Evolutionary conservation across 1,284 basidiomycete genomes (phyloP), one percentile per base, ranked within the genome.

Genomic region (Exobasidium cylindrosporum): DNA sequence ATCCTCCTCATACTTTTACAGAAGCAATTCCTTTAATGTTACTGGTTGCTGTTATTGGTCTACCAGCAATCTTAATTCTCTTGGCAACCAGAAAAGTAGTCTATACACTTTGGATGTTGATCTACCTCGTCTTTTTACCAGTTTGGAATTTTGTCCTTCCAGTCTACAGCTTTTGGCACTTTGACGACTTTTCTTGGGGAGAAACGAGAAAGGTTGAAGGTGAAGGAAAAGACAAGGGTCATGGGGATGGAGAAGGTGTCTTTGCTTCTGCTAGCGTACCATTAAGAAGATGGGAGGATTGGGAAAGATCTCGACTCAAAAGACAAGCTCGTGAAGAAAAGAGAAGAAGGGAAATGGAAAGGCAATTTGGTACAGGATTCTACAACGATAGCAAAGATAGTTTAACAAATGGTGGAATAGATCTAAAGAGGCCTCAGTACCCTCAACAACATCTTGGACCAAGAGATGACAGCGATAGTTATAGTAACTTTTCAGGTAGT

Each of bases 161-260:
- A 29, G 55, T 56, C 46, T 66, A 61, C 55, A 47, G 94, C 28
- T 97, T 97, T 81, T 97, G 94, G 94, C 94, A 98, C 82, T 97
- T 98, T 81, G 96, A 98, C 76, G 96, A 98, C 82, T 96, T 97
- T 81, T 94, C 92, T 35, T 97, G 95, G 95, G 95, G 95, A 75
- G 92, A 97, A 82, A 98, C 95, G 77, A 93, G 96, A 74, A 94
- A 94, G 83, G 93, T 98, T 3, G 91, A 90, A 81, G 72, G 77
- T 45, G 79, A 81, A 61, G 67, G 60, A 55, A 77, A 77, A 55
- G 86, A 84, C 53, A 86, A 87, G 67, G 88, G 86, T 6, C 92
- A 96, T 74, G 90, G 86, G 26, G 86, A 85, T 21, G 87, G 87
- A 31, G 86, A 84, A 54, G 83, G 82, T 3, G 72, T 81, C 4